A percentile compares a stretch with the other conserved stretches of the same genome.
Evolutionary conservation across 192 early-diverging fungal genomes (phyloP).

Genomic region (Cladochytrium replicatum): DNA sequence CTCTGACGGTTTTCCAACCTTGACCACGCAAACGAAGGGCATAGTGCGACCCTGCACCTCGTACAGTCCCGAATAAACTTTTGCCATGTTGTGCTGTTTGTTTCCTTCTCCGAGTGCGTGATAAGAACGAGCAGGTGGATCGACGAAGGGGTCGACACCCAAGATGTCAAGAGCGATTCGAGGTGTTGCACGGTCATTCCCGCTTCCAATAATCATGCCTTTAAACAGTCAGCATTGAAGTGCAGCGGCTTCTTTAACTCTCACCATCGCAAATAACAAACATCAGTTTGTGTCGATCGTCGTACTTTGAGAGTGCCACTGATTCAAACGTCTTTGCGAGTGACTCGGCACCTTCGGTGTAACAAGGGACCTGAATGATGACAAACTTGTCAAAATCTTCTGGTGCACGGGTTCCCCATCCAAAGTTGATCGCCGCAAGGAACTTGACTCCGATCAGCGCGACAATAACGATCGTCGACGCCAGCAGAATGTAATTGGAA

Average conservation of each 20-base stretch:
- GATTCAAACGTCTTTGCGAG: conserved; percentile 72
- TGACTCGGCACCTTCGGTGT: conserved; percentile 75
- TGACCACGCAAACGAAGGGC: conserved; percentile 80
- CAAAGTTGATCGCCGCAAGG: conserved; percentile 66
- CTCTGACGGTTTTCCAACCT: conserved; percentile 77
- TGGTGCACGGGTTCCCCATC: conserved; percentile 47
- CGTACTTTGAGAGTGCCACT: conserved; percentile 56
- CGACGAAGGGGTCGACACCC: conserved; percentile 52
- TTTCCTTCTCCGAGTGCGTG: conserved; percentile 74
- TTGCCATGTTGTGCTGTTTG: conserved; percentile 77
- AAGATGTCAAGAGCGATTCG: conserved; percentile 83
- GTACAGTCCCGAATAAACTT: conserved; percentile 86
- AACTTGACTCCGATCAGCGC: conserved; percentile 83
- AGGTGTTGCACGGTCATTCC: conserved; percentile 83
- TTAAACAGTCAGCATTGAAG: not conserved
- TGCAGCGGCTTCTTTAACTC: conserved; percentile 45
- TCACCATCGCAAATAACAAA: conserved; percentile 85
- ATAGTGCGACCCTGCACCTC: conserved; percentile 66
- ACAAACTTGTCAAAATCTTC: conserved; percentile 81
- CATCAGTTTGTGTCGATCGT: conserved; percentile 70
- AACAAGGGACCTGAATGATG: conserved; percentile 78
- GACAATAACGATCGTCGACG: conserved; percentile 56
- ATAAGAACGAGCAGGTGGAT: conserved; percentile 56
- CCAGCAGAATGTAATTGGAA: conserved; percentile 72
- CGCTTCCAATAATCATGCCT: conserved; percentile 75